A percentile compares a stretch with the other conserved stretches of the same genome.
phyloP scores from a whole-genome alignment of 257 asterid species.

The Nicotiana benthamiana region DNA sequence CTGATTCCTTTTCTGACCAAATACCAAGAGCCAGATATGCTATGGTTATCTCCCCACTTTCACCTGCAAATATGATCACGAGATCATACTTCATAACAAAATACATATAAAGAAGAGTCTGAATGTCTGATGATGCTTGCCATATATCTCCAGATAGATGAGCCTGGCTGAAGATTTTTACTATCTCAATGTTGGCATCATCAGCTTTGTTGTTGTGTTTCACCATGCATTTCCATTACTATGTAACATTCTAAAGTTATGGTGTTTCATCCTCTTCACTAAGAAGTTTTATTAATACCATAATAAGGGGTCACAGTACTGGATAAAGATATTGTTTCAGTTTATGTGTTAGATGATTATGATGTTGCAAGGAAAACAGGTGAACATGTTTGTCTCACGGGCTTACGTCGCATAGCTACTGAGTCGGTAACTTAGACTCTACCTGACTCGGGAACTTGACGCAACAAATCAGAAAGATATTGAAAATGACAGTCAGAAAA shows the following conservation, averaged over 20 bases:
- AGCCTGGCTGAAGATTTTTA: not conserved
- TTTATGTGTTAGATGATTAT: not conserved
- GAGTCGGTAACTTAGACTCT: not conserved
- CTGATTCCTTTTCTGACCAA: conserved; percentile 74
- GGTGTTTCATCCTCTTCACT: not conserved
- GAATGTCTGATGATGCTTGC: not conserved
- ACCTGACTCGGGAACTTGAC: not conserved
- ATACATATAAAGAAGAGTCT: conserved; percentile 1
- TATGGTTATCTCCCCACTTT: conserved; percentile 70
- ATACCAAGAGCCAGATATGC: conserved; percentile 68
- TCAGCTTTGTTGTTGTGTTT: not conserved
- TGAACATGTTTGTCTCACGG: not conserved
- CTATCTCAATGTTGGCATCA: not conserved
- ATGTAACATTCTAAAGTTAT: not conserved
- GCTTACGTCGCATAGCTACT: not conserved
- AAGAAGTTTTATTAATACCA: not conserved
- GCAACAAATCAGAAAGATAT: not conserved
- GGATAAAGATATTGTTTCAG: not conserved
- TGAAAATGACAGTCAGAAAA: not conserved
- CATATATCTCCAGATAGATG: not conserved
- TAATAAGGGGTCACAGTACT: not conserved
- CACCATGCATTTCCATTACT: not conserved
- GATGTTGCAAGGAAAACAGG: not conserved
- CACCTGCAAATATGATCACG: conserved; percentile 38
- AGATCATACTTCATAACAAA: not conserved